Conservation (phyloP, 2,329 filamentous ascomycete genomes). For the Xylaria sp. region DNA sequence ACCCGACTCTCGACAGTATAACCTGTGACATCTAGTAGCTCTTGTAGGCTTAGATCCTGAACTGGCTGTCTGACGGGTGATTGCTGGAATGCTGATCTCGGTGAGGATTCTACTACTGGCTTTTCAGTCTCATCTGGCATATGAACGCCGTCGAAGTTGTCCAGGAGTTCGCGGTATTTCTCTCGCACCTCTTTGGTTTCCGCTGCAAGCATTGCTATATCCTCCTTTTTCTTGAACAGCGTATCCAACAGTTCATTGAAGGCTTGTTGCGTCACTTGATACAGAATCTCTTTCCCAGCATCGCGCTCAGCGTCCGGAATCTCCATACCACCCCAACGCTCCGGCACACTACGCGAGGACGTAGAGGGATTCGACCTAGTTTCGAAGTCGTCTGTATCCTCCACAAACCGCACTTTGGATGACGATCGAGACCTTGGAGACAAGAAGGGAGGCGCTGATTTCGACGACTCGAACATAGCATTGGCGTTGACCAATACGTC, state of each 20-base stretch:
- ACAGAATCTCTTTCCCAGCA: conserved; percentile 80
- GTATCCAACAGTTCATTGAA: conserved; percentile 89
- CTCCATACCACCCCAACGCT: conserved; percentile 72
- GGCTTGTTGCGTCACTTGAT: conserved; percentile 84
- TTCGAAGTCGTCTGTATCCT: conserved; percentile 65
- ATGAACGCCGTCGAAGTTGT: conserved; percentile 39
- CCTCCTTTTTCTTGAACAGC: conserved; percentile 77
- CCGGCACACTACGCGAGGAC: conserved; percentile 65
- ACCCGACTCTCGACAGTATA: conserved; percentile 37
- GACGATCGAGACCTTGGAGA: conserved; percentile 64
- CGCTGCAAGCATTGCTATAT: conserved; percentile 63
- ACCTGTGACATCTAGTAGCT: conserved; percentile 41
- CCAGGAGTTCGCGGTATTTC: conserved; percentile 47
- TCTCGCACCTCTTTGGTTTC: conserved; percentile 58
- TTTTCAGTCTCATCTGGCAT: conserved; percentile 31
- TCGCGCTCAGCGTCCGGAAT: conserved; percentile 76
- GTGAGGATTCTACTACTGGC: conserved; percentile 8
- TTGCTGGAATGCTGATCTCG: conserved; percentile 11
- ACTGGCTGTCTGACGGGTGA: conserved; percentile 9
- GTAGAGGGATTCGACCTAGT: conserved; percentile 66
- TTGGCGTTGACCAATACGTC: conserved; percentile 45
- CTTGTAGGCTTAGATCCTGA: conserved; percentile 33
- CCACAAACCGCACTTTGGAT: conserved; percentile 72
- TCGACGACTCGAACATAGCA: conserved; percentile 40
- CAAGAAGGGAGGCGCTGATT: conserved; percentile 35